These are phyloP conservation scores for Penicillium dipodomyicola DNA, from an alignment of 495 filamentous ascomycete species.

Conservation along the genomic window DNA sequence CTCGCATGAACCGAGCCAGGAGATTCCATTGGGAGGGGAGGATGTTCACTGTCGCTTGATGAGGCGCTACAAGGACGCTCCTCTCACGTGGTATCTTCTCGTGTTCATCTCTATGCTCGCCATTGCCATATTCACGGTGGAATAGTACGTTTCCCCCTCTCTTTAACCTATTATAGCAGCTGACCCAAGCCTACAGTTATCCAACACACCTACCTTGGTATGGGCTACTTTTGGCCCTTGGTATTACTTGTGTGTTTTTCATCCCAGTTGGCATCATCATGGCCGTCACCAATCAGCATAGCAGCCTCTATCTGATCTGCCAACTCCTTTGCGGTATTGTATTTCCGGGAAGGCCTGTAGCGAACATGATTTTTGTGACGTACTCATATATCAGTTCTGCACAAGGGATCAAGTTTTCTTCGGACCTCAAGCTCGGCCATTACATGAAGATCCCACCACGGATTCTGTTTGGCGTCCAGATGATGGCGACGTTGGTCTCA, in stretches of 20 bases:
- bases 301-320: slow-evolving; percentile 71
- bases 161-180: slow-evolving; percentile 21
- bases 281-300: slow-evolving; percentile 84
- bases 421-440: slow-evolving; percentile 69
- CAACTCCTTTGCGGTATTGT: slow-evolving; percentile 74
- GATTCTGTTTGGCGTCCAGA: slow-evolving; percentile 70
- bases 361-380: slow-evolving; percentile 88
- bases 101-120: slow-evolving; percentile 29
- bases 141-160: slow-evolving; percentile 39
- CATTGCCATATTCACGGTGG: slow-evolving; percentile 30
- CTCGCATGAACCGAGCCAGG: slow-evolving; percentile 21
- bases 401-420: slow-evolving; percentile 51
- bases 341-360: slow-evolving; percentile 79
- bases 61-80: slow-evolving; percentile 59
- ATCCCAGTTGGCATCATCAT: slow-evolving; percentile 85
- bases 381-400: slow-evolving; percentile 62
- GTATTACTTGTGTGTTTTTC: slow-evolving; percentile 64
- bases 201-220: slow-evolving; percentile 82
- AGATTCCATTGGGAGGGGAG: slow-evolving; percentile 32
- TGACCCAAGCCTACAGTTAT: slow-evolving; percentile 15
- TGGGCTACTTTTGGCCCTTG: slow-evolving; percentile 70
- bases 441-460: slow-evolving; percentile 93
- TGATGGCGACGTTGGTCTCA: slow-evolving; percentile 74
- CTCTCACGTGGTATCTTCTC: slow-evolving; percentile 70
- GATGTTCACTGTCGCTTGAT: slow-evolving; percentile 63